Conservation (phyloP, 2,329 filamentous ascomycete species). For the Fusarium anguioides region DNA sequence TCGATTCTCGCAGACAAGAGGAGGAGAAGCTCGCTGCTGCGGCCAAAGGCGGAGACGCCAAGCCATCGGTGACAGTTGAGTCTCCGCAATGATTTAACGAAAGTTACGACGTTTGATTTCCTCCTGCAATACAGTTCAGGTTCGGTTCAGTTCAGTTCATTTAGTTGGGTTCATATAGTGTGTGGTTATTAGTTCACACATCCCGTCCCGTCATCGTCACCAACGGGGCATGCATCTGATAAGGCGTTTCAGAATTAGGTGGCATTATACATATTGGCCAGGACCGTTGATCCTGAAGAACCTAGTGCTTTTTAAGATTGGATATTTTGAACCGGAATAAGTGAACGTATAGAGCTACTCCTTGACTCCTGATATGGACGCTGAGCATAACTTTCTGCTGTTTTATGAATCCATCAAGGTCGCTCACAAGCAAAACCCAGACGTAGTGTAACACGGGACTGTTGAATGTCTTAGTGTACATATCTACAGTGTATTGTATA, state of each 20-base stretch:
- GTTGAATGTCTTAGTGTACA: background rate
- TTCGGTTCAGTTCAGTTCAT: background rate
- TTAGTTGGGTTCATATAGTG: slow-evolving; percentile 20
- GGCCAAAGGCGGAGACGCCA: slow-evolving; percentile 38
- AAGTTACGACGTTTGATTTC: slow-evolving; percentile 26
- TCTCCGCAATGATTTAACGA: slow-evolving; percentile 44
- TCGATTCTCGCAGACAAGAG: slow-evolving; percentile 66
- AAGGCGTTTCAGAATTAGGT: slow-evolving; percentile 47
- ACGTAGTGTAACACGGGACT: background rate
- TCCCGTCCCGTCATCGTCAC: slow-evolving; percentile 8
- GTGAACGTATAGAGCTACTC: background rate
- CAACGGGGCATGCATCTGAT: slow-evolving; percentile 41
- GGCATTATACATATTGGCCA: slow-evolving; percentile 27
- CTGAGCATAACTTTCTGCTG: background rate
- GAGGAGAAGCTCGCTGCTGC: slow-evolving; percentile 49
- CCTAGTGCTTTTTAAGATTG: slow-evolving; percentile 17
- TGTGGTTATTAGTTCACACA: slow-evolving; percentile 25
- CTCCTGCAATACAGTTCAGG: slow-evolving; percentile 5
- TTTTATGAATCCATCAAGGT: background rate
- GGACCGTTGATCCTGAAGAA: slow-evolving; percentile 29
- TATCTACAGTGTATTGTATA: background rate
- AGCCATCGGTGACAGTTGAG: slow-evolving; percentile 44
- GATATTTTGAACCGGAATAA: background rate
- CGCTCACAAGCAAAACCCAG: background rate
- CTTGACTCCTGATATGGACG: background rate